phyloP scores from a whole-genome alignment of 345 rosid genomes.

The Rhizophora apiculata region DNA sequence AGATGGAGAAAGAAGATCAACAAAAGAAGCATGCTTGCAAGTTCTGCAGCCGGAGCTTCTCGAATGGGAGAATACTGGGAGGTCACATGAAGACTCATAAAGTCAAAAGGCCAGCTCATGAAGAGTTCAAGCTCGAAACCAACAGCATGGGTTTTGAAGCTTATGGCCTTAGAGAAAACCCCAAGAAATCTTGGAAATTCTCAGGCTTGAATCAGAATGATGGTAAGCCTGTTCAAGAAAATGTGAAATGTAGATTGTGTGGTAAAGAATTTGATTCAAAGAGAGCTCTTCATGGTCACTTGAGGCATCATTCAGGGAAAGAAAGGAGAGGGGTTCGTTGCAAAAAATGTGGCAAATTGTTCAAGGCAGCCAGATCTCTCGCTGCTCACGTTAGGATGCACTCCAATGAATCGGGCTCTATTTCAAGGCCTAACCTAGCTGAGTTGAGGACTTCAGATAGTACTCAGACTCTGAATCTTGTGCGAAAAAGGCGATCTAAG shows the following conservation, averaged over 20 bases:
- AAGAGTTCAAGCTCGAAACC: constrained; percentile 12
- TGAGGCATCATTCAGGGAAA: constrained; percentile 47
- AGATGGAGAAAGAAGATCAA: constrained; percentile 29
- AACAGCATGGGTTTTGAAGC: constrained; percentile 27
- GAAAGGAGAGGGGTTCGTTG: constrained; percentile 40
- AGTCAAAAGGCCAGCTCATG: constrained; percentile 16
- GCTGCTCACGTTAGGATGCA: constrained; percentile 36
- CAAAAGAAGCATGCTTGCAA: constrained; percentile 27
- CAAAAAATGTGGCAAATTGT: constrained; percentile 47
- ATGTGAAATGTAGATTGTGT: constrained; percentile 29
- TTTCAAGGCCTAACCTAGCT: constrained; percentile 17
- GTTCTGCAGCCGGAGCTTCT: constrained; percentile 34
- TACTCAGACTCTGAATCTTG: constrained; percentile 19
- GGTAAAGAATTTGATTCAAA: constrained; percentile 35
- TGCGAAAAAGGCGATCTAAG: constrained; percentile 48
- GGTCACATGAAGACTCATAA: constrained; percentile 36
- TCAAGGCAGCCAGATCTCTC: constrained; percentile 32
- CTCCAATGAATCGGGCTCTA: constrained; percentile 16
- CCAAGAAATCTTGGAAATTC: constrained; percentile 61
- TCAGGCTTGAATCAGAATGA: constrained; percentile 21
- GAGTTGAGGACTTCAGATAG: constrained; percentile 22
- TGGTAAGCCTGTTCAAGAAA: constrained; percentile 12
- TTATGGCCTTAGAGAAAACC: constrained; percentile 56
- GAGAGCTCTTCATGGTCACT: constrained; percentile 49
- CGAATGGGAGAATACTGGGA: constrained; percentile 28